A percentile compares a stretch with the other conserved stretches of the same genome.
These are phyloP conservation scores for Magnusiomyces tetraspermus DNA, from an alignment of 1,139 yeast genomes.

Conservation along the genomic window DNA sequence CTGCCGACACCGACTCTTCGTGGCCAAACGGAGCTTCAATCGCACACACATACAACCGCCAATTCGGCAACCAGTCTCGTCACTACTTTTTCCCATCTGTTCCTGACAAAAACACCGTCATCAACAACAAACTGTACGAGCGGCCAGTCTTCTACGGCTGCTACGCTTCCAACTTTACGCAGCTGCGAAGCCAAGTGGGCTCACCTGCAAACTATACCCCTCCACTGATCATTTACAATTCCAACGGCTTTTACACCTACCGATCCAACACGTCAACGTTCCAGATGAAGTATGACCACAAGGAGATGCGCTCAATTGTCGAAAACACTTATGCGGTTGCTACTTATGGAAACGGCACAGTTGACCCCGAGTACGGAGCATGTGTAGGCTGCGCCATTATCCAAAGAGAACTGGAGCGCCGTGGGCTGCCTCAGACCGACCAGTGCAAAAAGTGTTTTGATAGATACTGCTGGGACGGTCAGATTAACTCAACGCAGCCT, in stretches of 20 bases:
- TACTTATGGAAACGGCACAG: constrained; percentile 61
- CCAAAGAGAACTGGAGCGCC: constrained; percentile 71
- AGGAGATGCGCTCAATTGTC: constrained; percentile 53
- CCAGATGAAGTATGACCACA: constrained; percentile 51
- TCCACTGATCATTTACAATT: constrained; percentile 71
- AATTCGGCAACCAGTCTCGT: constrained; percentile 32
- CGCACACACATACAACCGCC: constrained; percentile 46
- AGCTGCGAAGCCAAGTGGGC: constrained; percentile 15
- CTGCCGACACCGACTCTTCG: constrained; percentile 57
- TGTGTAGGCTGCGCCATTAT: constrained; percentile 87
- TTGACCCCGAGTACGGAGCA: constrained; percentile 62
- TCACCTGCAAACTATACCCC: constrained; percentile 32
- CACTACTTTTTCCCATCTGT: constrained; percentile 68
- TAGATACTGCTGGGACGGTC: constrained; percentile 62
- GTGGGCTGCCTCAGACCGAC: constrained; percentile 50
- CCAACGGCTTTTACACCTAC: constrained; percentile 63
- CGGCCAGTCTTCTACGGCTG: constrained; percentile 20
- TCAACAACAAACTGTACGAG: constrained; percentile 38
- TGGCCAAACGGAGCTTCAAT: no score
- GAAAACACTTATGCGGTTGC: constrained; percentile 74
- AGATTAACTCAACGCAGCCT: neutral
- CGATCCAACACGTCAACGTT: constrained; percentile 66
- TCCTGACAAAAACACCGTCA: constrained; percentile 63
- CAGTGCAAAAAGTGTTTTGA: constrained; percentile 68
- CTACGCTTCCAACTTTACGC: constrained; percentile 15